Percentiles rank a stretch among this genome's conserved stretches.
phyloP scores from a whole-genome alignment of 78 protist species.

The slime mould (Dictyostelium discoideum) region DNA sequence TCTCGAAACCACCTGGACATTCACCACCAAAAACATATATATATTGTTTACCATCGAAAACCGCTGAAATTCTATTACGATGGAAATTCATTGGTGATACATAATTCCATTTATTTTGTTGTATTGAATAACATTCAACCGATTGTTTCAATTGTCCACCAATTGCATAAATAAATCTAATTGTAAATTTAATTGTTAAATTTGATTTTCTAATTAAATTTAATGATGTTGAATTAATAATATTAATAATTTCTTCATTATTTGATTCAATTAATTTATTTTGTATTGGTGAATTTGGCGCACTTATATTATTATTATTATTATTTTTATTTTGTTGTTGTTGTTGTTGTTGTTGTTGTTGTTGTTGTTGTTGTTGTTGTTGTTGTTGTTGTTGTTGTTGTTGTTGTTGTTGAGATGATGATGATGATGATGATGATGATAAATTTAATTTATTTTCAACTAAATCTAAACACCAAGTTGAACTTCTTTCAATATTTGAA shows the following conservation, averaged over 20 bases:
- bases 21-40: constrained; percentile 81
- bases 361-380: not conserved
- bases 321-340: not conserved
- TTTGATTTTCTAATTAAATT: constrained; percentile 39
- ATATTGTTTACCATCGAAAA: constrained; percentile 33
- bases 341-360: not conserved
- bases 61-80: constrained; percentile 33
- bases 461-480: not conserved
- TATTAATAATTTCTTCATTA: not conserved
- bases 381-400: not conserved
- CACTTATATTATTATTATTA: not conserved
- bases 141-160: constrained; percentile 51
- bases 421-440: not conserved
- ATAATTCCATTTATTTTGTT: constrained; percentile 47
- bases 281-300: not conserved
- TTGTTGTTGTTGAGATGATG: not conserved
- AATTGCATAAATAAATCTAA: constrained; percentile 67
- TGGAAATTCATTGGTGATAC: constrained; percentile 13
- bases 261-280: not conserved
- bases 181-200: constrained; percentile 16
- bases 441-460: not conserved
- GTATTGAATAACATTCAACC: constrained; percentile 56
- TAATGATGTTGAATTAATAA: not conserved
- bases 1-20: constrained; percentile 8
- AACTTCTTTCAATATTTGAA: not conserved